A percentile compares a stretch with the other conserved stretches of the same genome.
phyloP scores from a whole-genome alignment of 2,329 filamentous ascomycete genomes.

The Trichoderma cornu-damae region DNA sequence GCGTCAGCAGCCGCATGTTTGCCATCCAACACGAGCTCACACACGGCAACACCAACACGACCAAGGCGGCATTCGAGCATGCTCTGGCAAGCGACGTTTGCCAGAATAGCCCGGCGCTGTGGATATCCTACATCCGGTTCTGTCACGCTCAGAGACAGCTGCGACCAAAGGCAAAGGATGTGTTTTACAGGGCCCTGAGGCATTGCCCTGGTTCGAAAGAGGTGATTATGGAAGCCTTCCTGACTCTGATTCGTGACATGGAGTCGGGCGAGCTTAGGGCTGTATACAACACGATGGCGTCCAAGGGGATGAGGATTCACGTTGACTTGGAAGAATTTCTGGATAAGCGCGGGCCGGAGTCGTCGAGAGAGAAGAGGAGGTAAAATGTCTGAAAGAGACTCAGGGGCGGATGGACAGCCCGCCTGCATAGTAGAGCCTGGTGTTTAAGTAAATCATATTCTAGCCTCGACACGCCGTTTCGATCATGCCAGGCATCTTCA shows the following conservation, averaged over 20 bases:
- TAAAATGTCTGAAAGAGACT: not conserved
- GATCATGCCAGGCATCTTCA: too few relatives aligned
- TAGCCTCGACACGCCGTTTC: too few relatives aligned
- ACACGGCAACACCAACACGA: slow-evolving; percentile 46
- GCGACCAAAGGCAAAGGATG: slow-evolving; percentile 40
- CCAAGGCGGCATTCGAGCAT: slow-evolving; percentile 48
- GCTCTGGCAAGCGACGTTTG: slow-evolving; percentile 41
- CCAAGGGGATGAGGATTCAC: slow-evolving; percentile 47
- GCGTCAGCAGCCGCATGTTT: slow-evolving; percentile 43
- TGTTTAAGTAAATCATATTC: too few relatives aligned
- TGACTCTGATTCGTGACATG: slow-evolving; percentile 40
- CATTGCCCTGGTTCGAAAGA: slow-evolving; percentile 48
- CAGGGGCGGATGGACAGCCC: too few relatives aligned
- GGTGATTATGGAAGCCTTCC: slow-evolving; percentile 49
- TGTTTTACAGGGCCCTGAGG: slow-evolving; percentile 44
- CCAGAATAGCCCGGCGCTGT: slow-evolving; percentile 40
- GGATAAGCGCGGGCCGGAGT: slow-evolving; percentile 27
- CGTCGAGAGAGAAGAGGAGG: slow-evolving; percentile 14
- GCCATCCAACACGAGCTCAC: slow-evolving; percentile 48
- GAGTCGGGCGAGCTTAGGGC: slow-evolving; percentile 45
- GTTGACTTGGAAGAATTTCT: slow-evolving; percentile 49
- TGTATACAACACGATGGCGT: slow-evolving; percentile 43
- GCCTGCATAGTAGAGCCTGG: too few relatives aligned
- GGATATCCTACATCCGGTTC: slow-evolving; percentile 48
- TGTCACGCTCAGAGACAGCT: slow-evolving; percentile 37